Base-by-base conservation (phyloP, 768 basidiomycete species). In the Albatrellus ellisii region DNA sequence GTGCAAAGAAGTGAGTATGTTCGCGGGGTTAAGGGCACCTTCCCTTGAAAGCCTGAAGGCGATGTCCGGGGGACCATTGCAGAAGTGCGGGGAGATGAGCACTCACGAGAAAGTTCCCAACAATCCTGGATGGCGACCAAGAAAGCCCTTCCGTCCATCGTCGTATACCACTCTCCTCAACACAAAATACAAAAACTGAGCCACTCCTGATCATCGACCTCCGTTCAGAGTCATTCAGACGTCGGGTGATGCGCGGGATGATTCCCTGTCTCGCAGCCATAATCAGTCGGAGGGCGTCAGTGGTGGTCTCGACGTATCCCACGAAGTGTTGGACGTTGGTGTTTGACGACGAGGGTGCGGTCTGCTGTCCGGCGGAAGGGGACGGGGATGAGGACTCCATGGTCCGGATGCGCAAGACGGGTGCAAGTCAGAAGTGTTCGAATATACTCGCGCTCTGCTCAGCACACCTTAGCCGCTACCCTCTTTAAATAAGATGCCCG, bases 181-280 rank as follows among this genome's bases (percentile, higher is more conserved):
- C 86, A 55, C 83, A 83, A 62, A 88, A 91, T 38, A 91, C 78
- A 56, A 88, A 91, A 12, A 89, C 76, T 36, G 86, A 82, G 8
- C 73, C 73, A 43, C 64, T 68, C 37, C 62, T 59, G 44, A 75
- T 67, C 59, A 70, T 66, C 4, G 59, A 57, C 32, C 65, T 62
- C 25, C 79, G 72, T 54, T 91, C 85, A n/a, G 77, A 66, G 54
- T 89, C 85, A 55, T 86, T 85, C 54, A 89, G 68, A 21, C 86
- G 72, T 26, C 87, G 72, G n/a, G 82, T 85, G 45, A 89, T 82
- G 28, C 83, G 72, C 26, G 84, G 84, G 38, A 88, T 79, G 51
- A 80, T 66, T 20, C 86, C 85, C 48, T 79, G 73, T 36, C 80
- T 69, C 41, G 83, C 83, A 12, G 85, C 85, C 57, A 87, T 79